Percentiles rank a stretch among this genome's conserved stretches.
phyloP scores from a whole-genome alignment of 176 grass and related monocot species.

The Puya raimondii region DNA sequence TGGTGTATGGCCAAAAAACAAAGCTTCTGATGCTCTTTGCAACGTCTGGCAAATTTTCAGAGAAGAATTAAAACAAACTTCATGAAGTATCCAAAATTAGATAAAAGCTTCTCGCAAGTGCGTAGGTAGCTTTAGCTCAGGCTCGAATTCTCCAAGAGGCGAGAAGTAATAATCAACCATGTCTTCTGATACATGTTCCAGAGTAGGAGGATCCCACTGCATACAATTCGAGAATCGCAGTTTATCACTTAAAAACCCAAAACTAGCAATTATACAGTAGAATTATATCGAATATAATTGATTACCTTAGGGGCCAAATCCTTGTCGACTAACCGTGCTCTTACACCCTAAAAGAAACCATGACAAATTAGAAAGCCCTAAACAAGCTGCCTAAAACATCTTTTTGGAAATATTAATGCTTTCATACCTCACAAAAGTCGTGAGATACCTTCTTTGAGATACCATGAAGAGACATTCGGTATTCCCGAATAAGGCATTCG shows the following conservation, averaged over 20 bases:
- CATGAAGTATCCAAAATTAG: constrained; percentile 15
- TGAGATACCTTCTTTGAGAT: constrained; percentile 59
- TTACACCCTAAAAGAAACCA: constrained; percentile 48
- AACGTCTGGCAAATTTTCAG: too few species aligned
- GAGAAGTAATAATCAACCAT: constrained; percentile 76
- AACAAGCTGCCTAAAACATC: background rate
- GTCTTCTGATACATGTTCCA: constrained; percentile 66
- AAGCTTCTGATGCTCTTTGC: too few species aligned
- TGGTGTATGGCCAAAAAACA: too few species aligned
- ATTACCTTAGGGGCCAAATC: constrained; percentile 78
- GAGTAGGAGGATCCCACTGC: constrained; percentile 92
- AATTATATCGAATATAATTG: constrained; percentile 4
- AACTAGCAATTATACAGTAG: constrained; percentile 2
- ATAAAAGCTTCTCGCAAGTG: constrained; percentile 65
- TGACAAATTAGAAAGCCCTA: constrained; percentile 1
- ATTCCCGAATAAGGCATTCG: constrained; percentile 93
- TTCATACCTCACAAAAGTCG: constrained; percentile 80
- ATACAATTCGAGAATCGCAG: constrained; percentile 8
- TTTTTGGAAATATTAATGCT: background rate
- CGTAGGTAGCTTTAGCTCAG: constrained; percentile 78
- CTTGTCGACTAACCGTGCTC: constrained; percentile 69
- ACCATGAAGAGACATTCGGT: constrained; percentile 74
- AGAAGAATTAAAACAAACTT: too few species aligned
- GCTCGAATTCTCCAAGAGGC: constrained; percentile 62
- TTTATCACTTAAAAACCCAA: background rate